phyloP scores from a whole-genome alignment of 1,284 basidiomycete species.

The Coniferiporia sulphurascens region DNA sequence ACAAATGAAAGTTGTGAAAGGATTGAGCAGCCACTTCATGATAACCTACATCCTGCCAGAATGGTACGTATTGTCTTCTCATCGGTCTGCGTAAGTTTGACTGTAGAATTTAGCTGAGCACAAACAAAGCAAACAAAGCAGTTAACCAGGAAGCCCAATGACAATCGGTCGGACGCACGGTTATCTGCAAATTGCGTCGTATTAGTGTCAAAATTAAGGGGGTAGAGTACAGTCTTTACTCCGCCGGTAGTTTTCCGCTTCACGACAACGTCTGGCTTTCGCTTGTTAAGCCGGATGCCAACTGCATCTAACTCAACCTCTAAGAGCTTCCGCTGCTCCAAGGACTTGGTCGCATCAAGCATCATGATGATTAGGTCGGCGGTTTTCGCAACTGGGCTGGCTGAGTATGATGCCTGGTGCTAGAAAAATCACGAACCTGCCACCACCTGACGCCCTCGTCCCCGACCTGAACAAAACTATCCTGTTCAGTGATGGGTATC shows the following conservation, averaged over 20 bases:
- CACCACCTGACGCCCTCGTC: conserved; percentile 94
- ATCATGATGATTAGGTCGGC: conserved; percentile 94
- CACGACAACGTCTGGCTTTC: conserved; percentile 83
- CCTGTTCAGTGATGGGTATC: background rate
- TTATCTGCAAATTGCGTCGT: conserved; percentile 37
- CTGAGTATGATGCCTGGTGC: background rate
- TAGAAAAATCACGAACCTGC: conserved; percentile 47
- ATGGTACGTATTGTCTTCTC: conserved; percentile 94
- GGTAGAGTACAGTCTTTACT: conserved; percentile 36
- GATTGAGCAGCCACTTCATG: background rate
- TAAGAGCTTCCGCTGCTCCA: conserved; percentile 83
- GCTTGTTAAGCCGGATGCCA: conserved; percentile 90
- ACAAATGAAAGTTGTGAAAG: conserved; percentile 8
- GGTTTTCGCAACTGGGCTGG: conserved; percentile 77
- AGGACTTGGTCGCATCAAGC: conserved; percentile 95
- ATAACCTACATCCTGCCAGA: conserved; percentile 69
- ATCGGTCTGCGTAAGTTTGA: conserved; percentile 92
- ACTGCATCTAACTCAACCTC: conserved; percentile 96
- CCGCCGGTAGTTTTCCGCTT: conserved; percentile 88
- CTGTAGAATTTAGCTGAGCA: conserved; percentile 76
- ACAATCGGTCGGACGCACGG: conserved; percentile 32
- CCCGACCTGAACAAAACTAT: conserved; percentile 52
- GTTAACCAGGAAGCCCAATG: background rate
- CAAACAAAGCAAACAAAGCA: background rate
- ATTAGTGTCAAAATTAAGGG: background rate